These are phyloP conservation scores for Penicillium bovifimosum DNA, from an alignment of 495 filamentous ascomycete genomes.

Conservation along the genomic window DNA sequence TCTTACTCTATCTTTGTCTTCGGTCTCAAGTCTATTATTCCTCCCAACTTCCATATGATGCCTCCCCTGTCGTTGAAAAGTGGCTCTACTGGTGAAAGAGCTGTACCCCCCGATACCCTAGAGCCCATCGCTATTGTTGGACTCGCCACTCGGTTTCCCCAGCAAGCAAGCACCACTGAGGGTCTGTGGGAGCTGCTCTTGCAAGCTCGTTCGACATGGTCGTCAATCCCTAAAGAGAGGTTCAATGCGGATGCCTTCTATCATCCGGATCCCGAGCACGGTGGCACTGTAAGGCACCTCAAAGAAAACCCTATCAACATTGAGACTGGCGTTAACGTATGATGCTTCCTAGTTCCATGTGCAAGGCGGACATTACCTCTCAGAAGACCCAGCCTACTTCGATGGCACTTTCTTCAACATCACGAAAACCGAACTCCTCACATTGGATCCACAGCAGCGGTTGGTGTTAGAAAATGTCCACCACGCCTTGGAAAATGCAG, in stretches of 20 bases:
- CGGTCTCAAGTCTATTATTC: no score
- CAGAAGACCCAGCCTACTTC: conserved; percentile 37
- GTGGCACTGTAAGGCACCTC: conserved; percentile 20
- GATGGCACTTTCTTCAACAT: conserved; percentile 54
- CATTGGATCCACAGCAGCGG: conserved; percentile 44
- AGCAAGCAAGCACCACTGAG: conserved; percentile 45
- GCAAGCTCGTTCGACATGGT: conserved; percentile 37
- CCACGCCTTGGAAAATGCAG: conserved; percentile 38
- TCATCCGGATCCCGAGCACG: conserved; percentile 28
- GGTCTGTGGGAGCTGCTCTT: conserved; percentile 41
- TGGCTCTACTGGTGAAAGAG: neutral
- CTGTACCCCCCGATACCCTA: conserved; percentile 7
- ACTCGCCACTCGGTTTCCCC: conserved; percentile 48
- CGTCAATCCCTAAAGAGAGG: conserved; percentile 51
- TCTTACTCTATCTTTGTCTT: neutral
- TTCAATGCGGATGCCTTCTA: conserved; percentile 47
- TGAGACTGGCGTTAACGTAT: neutral
- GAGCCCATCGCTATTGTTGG: conserved; percentile 55
- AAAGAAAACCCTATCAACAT: neutral
- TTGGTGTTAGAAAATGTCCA: conserved; percentile 54
- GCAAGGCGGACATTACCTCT: conserved; percentile 22
- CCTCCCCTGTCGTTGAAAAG: conserved; percentile 4
- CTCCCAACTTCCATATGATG: neutral
- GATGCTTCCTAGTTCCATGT: conserved; percentile 15
- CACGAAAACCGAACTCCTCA: conserved; percentile 44